Conservation (phyloP, 768 basidiomycete genomes). For the Trametes meyenii region DNA sequence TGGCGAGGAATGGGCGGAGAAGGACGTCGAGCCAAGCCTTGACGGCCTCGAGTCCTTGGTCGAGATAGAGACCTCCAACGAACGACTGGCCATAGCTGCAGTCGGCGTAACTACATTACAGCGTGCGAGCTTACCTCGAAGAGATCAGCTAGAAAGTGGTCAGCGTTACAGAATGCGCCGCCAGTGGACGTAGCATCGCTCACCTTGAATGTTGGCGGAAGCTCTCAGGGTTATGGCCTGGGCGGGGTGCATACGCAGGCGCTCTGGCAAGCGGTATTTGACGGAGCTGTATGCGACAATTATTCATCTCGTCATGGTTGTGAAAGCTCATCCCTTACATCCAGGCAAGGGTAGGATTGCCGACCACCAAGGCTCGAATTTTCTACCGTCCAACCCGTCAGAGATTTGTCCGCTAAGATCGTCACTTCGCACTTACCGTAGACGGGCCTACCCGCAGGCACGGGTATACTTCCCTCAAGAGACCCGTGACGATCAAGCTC, state of each 20-base stretch:
- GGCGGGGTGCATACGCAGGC: slow-evolving; percentile 66
- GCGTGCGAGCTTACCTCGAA: slow-evolving; percentile 60
- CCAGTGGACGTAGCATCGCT: not conserved
- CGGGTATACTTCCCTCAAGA: slow-evolving; percentile 67
- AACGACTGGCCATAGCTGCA: slow-evolving; percentile 53
- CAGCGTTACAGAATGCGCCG: slow-evolving; percentile 12
- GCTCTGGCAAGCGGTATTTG: slow-evolving; percentile 63
- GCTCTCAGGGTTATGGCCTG: slow-evolving; percentile 72
- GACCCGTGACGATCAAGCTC: slow-evolving; percentile 62
- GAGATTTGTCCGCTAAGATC: not conserved
- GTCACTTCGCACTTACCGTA: slow-evolving; percentile 51
- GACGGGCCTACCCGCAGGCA: slow-evolving; percentile 75
- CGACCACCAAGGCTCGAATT: slow-evolving; percentile 76
- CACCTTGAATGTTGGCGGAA: slow-evolving; percentile 75
- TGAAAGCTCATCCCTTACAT: slow-evolving; percentile 49
- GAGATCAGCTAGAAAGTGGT: slow-evolving; percentile 58
- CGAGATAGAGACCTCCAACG: slow-evolving; percentile 75
- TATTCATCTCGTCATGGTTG: no score
- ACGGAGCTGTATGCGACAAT: slow-evolving; percentile 48
- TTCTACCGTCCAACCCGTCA: slow-evolving; percentile 48
- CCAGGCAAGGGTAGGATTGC: slow-evolving; percentile 70
- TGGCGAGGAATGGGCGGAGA: slow-evolving; percentile 61
- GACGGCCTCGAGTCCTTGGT: slow-evolving; percentile 63
- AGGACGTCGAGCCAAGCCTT: slow-evolving; percentile 62
- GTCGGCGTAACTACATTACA: not conserved